These are phyloP conservation scores for Pichia sp. DNA, from an alignment of 1,139 yeast genomes.

Conservation along the genomic window DNA sequence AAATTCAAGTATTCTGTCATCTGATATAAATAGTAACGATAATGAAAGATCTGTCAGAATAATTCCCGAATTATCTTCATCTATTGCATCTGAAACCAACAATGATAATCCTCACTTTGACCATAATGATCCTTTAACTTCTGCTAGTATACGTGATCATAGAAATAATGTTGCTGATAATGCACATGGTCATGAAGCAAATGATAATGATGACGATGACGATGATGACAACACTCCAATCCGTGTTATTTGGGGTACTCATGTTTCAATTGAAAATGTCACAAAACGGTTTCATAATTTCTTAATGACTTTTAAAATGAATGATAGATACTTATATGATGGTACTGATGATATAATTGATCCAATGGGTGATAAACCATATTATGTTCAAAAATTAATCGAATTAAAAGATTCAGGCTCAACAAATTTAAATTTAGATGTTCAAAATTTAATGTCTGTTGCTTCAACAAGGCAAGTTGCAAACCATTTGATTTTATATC, in stretches of 20 bases:
- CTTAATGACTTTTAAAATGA: constrained; percentile 73
- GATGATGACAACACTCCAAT: constrained; percentile 47
- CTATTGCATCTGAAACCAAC: not conserved
- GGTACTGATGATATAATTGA: constrained; percentile 32
- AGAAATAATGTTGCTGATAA: not conserved
- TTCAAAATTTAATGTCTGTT: constrained; percentile 69
- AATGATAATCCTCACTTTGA: not conserved
- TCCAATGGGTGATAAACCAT: constrained; percentile 55
- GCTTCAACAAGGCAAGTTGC: constrained; percentile 73
- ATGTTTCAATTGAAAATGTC: constrained; percentile 86
- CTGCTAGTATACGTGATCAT: not conserved
- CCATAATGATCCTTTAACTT: not conserved
- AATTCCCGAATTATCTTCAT: constrained; percentile 21
- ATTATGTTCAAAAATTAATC: constrained; percentile 67
- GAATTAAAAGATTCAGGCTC: constrained; percentile 74
- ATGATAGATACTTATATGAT: constrained; percentile 61
- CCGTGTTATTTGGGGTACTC: constrained; percentile 97
- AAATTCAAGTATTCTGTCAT: constrained; percentile 19
- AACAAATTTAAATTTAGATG: constrained; percentile 79
- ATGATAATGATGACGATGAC: not conserved
- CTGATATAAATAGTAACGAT: constrained; percentile 15
- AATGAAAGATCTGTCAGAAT: constrained; percentile 2
- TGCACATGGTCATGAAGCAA: not conserved
- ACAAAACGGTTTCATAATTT: constrained; percentile 75
- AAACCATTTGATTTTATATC: constrained; percentile 82